These are phyloP conservation scores for Bipolaris oryzae DNA, from an alignment of 2,329 filamentous ascomycete species.

Conservation along the genomic window DNA sequence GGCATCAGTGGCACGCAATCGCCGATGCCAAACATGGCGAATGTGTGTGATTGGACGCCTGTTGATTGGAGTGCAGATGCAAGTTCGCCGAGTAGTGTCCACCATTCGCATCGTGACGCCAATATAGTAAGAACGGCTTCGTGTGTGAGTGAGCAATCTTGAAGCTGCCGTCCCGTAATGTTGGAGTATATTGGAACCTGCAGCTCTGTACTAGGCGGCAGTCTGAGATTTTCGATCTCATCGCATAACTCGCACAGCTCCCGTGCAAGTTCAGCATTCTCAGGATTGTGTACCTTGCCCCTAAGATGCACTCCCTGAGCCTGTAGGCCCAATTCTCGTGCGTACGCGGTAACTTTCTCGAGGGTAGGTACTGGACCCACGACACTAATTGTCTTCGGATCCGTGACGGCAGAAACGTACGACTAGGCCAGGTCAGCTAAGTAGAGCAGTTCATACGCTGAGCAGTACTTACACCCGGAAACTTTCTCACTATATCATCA, in stretches of 20 bases:
- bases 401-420: conserved; percentile 32
- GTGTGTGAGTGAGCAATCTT: conserved; percentile 12
- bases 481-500: conserved; percentile 23
- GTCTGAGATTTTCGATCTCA: conserved; percentile 13
- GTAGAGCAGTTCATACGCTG: neutral
- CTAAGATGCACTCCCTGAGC: conserved; percentile 24
- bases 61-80: conserved; percentile 21
- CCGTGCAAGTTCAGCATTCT: conserved; percentile 23
- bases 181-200: conserved; percentile 25
- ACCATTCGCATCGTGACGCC: conserved; percentile 31
- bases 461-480: conserved; percentile 24
- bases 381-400: conserved; percentile 33
- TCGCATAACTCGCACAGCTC: conserved; percentile 15
- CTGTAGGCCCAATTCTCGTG: conserved; percentile 18
- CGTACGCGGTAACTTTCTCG: conserved; percentile 13
- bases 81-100: conserved; percentile 22
- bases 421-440: conserved; percentile 3
- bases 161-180: conserved; percentile 11
- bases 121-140: conserved; percentile 25
- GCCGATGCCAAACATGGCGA: conserved; percentile 30
- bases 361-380: conserved; percentile 22
- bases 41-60: conserved; percentile 15
- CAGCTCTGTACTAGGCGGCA: conserved; percentile 18
- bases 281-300: conserved; percentile 33
- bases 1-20: conserved; percentile 27